Evolutionary conservation across 2,329 filamentous ascomycete genomes (phyloP).

Genomic region (Xylariaceae sp.): DNA sequence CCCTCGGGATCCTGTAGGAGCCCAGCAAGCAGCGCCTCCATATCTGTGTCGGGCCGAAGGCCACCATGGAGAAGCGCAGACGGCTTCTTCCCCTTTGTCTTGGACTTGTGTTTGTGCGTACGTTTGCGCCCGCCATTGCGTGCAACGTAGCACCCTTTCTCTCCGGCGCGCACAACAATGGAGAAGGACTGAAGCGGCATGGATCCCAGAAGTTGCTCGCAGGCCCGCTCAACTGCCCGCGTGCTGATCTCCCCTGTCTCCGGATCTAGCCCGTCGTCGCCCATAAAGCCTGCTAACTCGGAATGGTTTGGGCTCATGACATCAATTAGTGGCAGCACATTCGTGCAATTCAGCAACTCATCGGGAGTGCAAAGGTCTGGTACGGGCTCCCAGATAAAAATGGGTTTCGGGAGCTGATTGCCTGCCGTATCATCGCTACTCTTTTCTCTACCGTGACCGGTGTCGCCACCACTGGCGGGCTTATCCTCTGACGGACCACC

Average conservation of each 20-base stretch:
- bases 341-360: slow-evolving; percentile 60
- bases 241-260: slow-evolving; percentile 52
- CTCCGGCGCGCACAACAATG: slow-evolving; percentile 66
- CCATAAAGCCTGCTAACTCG: slow-evolving; percentile 85
- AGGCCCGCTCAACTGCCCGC: slow-evolving; percentile 52
- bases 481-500: background rate
- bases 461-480: background rate
- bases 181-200: slow-evolving; percentile 63
- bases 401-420: slow-evolving; percentile 47
- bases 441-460: background rate
- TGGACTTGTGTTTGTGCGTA: slow-evolving; percentile 26
- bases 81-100: slow-evolving; percentile 38
- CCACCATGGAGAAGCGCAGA: slow-evolving; percentile 45
- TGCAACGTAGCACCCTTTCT: slow-evolving; percentile 65
- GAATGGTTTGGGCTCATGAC: slow-evolving; percentile 76
- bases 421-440: slow-evolving; percentile 12
- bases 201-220: slow-evolving; percentile 58
- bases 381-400: slow-evolving; percentile 94
- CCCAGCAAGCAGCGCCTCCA: slow-evolving; percentile 58
- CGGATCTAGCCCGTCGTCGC: slow-evolving; percentile 51
- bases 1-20: slow-evolving; percentile 52
- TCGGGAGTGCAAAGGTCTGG: slow-evolving; percentile 79
- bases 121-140: slow-evolving; percentile 53
- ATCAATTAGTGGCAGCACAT: slow-evolving; percentile 58
- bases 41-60: slow-evolving; percentile 57